A percentile compares a stretch with the other conserved stretches of the same genome.
phyloP scores from a whole-genome alignment of 2,329 filamentous ascomycete genomes.

The Aspergillus sp. region DNA sequence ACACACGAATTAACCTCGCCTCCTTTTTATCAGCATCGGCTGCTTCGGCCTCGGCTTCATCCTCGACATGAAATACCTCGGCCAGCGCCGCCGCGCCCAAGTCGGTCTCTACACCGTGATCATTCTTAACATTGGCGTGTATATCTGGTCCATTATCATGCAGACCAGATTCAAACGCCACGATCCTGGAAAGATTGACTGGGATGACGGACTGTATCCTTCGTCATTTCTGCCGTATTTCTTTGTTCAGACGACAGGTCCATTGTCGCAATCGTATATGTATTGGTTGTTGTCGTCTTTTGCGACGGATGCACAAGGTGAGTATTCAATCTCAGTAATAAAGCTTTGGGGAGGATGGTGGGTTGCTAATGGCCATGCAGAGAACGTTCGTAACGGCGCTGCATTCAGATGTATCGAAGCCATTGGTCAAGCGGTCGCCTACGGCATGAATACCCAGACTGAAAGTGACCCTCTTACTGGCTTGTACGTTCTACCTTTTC shows the following conservation, averaged over 20 bases:
- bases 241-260: constrained; percentile 41
- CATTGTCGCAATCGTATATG: constrained; percentile 41
- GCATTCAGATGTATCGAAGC: constrained; percentile 38
- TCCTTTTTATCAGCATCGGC: constrained; percentile 28
- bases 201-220: constrained; percentile 39
- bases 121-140: constrained; percentile 43
- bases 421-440: constrained; percentile 36
- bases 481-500: constrained; percentile 25
- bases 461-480: constrained; percentile 31
- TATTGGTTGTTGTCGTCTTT: constrained; percentile 41
- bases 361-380: constrained; percentile 10
- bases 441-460: constrained; percentile 38
- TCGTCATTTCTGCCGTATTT: constrained; percentile 44
- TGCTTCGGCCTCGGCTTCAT: constrained; percentile 46
- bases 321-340: constrained; percentile 1
- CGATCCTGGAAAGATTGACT: constrained; percentile 41
- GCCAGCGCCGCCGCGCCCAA: constrained; percentile 42
- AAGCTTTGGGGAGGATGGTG: background rate
- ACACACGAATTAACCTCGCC: background rate
- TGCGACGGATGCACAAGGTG: constrained; percentile 36
- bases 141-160: constrained; percentile 47
- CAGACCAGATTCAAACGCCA: constrained; percentile 35
- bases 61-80: constrained; percentile 34
- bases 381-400: constrained; percentile 39
- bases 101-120: constrained; percentile 41